Evolutionary conservation across 805 yeast species (phyloP), one percentile per base, ranked within the genome.

Genomic region (Pichia exigua): DNA sequence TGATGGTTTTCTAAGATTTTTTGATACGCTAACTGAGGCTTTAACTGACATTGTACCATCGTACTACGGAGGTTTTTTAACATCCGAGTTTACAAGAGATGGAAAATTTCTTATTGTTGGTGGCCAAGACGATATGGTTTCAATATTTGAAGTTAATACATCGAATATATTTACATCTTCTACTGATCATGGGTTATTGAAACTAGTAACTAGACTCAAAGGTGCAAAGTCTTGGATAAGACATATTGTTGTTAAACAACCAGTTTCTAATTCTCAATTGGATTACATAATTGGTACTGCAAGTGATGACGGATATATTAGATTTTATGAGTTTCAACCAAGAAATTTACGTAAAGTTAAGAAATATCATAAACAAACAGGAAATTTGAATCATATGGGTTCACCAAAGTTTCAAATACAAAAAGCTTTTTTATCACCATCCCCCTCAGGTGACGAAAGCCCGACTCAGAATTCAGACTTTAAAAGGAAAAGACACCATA

Each of bases 51-150:
- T 83, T 1, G 64, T 79, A 35, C 80, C 87, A 4, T 76, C 84
- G 38, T 83, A 81, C 59, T 86, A 81, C 62, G 87, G 84, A 38
- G 88, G 89, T 0, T 66, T 83, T 12, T 65, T 76, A 30, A 74
- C 79, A 56, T 62, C 77, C 21, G 70, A 67, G 44, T 73, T 78
- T 51, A 75, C 82, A 0, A 67, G 68, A 3, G 83, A 79, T 57
- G 75, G 72, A 38, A 73, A 70, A 53, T 78, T 74, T 54, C 61
- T 79, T 22, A 40, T 68, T 13, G 64, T 73, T n/a, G 87, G 81
- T 3, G 81, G 82, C 4, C 77, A 76, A 57, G 83, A 79, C 60
- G 84, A 79, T 55, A 59, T 71, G 49, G 72, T 78, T 11, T 61
- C 74, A 13, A 61, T 78, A 5, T 76, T 71, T 63, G 74, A 74